These are phyloP conservation scores for Juncus inflexus DNA, from an alignment of 176 grass and related monocot genomes.

Conservation along the genomic window DNA sequence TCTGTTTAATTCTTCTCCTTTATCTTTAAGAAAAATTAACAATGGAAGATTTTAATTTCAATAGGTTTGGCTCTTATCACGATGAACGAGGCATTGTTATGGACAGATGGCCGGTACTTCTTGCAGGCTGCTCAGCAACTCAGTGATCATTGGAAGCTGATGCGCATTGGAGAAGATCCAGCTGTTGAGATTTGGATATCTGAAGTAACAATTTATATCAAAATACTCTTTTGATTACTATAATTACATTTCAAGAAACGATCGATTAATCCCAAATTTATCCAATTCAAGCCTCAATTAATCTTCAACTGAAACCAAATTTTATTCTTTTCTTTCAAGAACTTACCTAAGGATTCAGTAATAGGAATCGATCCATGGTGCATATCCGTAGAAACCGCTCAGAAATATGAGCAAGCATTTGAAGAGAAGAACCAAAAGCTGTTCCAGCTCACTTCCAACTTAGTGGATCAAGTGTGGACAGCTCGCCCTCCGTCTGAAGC, in stretches of 20 bases:
- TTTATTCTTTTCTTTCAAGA: constrained; percentile 46
- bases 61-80: constrained; percentile 96
- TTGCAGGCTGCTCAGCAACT: constrained; percentile 80
- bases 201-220: constrained; percentile 48
- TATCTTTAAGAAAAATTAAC: constrained; percentile 11
- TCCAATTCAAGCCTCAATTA: constrained; percentile 2
- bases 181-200: constrained; percentile 69
- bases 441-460: constrained; percentile 74
- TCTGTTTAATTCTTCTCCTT: background rate
- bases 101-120: constrained; percentile 98
- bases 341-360: constrained; percentile 53
- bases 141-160: constrained; percentile 66
- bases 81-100: constrained; percentile 73
- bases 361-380: constrained; percentile 93
- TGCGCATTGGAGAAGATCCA: constrained; percentile 96
- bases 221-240: background rate
- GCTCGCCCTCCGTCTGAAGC: constrained; percentile 49
- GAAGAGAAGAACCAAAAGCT: constrained; percentile 57
- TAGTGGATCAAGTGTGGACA: constrained; percentile 89
- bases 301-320: background rate
- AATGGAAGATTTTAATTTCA: background rate
- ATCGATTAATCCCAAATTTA: background rate
- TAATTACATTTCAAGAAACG: background rate
- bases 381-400: constrained; percentile 61
- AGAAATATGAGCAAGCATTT: constrained; percentile 74